Evolutionary conservation across 257 asterid species (phyloP), one percentile per base, ranked within the genome.

Genomic region (Eucommia ulmoides): DNA sequence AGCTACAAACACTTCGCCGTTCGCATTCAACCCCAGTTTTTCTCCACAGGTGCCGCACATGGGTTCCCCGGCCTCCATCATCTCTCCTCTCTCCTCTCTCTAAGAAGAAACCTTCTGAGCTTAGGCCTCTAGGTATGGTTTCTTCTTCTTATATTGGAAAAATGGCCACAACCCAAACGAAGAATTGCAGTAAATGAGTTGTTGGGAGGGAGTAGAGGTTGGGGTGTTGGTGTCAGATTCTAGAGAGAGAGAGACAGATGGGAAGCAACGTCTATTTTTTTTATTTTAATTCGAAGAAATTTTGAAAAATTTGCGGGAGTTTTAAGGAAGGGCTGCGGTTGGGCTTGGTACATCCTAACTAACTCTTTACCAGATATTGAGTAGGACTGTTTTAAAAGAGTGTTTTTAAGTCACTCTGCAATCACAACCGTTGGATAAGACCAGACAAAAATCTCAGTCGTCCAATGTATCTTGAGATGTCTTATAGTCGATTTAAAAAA

Each of bases 31-130:
- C 8, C 84, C 93, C 53, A 89, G 33, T 24, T 75, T 74, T 22
- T 83, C 94, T 8, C 95, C 92, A 49, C 99, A 91, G 50, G 66
- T 79, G 71, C 65, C 74, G 77, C 96, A 91, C 47, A 70, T 49
- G 5, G 94, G 94, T 63, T 64, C 61, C 58, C 76, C 86, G 33
- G 94, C 72, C 62, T 78, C 93, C 98, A 86, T 85, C 96, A 89
- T 82, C 55, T 78, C 48, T 18, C 48, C 41, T 19, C 35, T 48
- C 50, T 20, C 51, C 46, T 23, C 48, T 22, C 26, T 42, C 54
- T 18, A 29, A 26, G 33, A 51, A 54, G 33, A 20, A 46, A 38
- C 50, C 50, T 48, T 51, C 56, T 17, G 52, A 41, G 24, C 51
- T 50, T 53, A 18, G 17, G 24, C 65, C 44, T 57, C 51, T 53